A percentile compares a stretch with the other conserved stretches of the same genome.
Conservation (phyloP, 2,329 filamentous ascomycete genomes). For the Claviceps sorghi region DNA sequence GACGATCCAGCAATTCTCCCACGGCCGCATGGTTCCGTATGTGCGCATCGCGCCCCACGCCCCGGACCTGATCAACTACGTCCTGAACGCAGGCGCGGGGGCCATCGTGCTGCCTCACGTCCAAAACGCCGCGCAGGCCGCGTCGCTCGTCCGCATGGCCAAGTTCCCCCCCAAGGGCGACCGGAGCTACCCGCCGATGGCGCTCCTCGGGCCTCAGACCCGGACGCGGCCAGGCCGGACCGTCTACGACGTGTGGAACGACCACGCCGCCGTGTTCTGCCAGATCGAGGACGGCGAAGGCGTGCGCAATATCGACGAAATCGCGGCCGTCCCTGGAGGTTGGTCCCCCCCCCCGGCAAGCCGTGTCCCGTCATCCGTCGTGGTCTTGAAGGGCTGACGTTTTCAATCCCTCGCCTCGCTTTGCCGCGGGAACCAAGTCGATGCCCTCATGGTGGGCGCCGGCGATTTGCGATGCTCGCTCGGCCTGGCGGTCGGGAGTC, state of each 20-base stretch:
- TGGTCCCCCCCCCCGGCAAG: no score
- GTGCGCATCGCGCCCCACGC: background rate
- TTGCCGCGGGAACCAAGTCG: background rate
- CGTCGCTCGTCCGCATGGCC: background rate
- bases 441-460: background rate
- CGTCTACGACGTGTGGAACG: background rate
- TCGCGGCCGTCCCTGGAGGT: background rate
- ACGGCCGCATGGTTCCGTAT: background rate
- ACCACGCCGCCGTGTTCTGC: background rate
- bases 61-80: background rate
- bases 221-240: background rate
- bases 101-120: background rate
- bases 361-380: no score
- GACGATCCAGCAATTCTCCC: background rate
- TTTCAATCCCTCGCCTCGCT: no score
- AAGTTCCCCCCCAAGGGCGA: background rate
- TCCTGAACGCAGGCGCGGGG: background rate
- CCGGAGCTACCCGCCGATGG: background rate
- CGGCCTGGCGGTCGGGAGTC: background rate
- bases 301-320: background rate
- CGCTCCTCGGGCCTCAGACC: background rate
- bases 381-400: background rate
- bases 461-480: background rate
- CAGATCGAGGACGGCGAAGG: background rate
- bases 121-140: background rate